Percentiles rank a stretch among this genome's conserved stretches.
Evolutionary conservation across 2,329 filamentous ascomycete genomes (phyloP).

Genomic region (Clathrospora elynae): DNA sequence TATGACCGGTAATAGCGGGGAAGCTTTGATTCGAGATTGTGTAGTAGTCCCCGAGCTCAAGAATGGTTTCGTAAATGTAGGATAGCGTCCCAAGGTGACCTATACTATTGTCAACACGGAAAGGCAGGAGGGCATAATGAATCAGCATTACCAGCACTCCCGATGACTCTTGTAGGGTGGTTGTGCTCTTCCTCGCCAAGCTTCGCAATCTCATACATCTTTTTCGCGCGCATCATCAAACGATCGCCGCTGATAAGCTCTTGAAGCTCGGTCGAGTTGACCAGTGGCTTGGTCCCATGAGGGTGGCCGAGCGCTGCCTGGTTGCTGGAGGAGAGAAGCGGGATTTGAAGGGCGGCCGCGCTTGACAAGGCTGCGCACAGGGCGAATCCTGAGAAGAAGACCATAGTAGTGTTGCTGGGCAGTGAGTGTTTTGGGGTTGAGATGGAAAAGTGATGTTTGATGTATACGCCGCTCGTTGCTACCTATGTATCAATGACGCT

Average conservation of each 20-base stretch:
- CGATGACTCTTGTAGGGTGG: slow-evolving; percentile 50
- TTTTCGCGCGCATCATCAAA: slow-evolving; percentile 41
- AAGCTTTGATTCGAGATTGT: slow-evolving; percentile 47
- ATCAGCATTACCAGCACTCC: slow-evolving; percentile 39
- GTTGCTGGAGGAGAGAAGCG: slow-evolving; percentile 32
- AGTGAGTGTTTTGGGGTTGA: too few relatives aligned
- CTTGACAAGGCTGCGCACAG: slow-evolving; percentile 37
- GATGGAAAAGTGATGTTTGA: slow-evolving; percentile 26
- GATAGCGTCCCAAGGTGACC: slow-evolving; percentile 43
- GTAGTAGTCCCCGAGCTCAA: slow-evolving; percentile 49
- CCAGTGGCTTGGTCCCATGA: slow-evolving; percentile 36
- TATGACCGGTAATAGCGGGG: slow-evolving; percentile 43
- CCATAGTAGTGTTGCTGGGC: slow-evolving; percentile 38
- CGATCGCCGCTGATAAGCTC: slow-evolving; percentile 44
- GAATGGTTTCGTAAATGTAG: slow-evolving; percentile 48
- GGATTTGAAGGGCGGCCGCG: slow-evolving; percentile 38
- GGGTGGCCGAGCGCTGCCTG: slow-evolving; percentile 32
- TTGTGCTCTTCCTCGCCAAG: slow-evolving; percentile 51
- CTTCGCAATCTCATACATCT: slow-evolving; percentile 51
- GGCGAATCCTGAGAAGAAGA: slow-evolving; percentile 32
- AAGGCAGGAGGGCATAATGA: slow-evolving; percentile 18
- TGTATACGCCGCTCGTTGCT: slow-evolving; percentile 17
- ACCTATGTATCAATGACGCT: slow-evolving; percentile 33
- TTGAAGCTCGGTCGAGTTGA: slow-evolving; percentile 45
- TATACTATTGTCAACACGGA: slow-evolving; percentile 20